Evolutionary conservation across 768 basidiomycete genomes (phyloP), one percentile per base, ranked within the genome.

Genomic region (Hericium alpestre): DNA sequence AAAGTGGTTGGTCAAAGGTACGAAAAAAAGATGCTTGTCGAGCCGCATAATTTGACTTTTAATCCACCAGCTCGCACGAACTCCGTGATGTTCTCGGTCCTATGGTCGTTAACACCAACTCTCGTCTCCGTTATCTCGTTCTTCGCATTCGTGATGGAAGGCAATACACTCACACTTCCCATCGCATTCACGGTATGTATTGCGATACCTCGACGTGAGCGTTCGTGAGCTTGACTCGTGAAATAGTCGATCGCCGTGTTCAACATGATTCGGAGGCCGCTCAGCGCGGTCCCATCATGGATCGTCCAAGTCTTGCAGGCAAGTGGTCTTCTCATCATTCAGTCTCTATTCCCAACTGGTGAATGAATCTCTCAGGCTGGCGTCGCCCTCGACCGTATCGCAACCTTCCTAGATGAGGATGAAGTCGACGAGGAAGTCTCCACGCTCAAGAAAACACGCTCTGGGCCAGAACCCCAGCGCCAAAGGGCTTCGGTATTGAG

Each of bases 61-160:
- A 38, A n/a, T 25, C 8, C 51, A 32, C 48, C 58, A 84, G 86
- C 81, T 38, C 82, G 87, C 15, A 70, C 86, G 61, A 93, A 93
- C 66, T 78, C 77, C 1, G 70, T 92, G 47, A 65, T 86, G 69
- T 90, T 93, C 67, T 77, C 77, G 13, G 63, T 82, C 4, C 71
- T 93, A 9, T 95, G 89, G 88, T 78, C 75, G 2, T 73, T 77
- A 9, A 87, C 88, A 0, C 93, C 93, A 0, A 84, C 92, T 50
- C 67, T 88, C 12, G 82, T 95, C 16, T 90, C 90, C 1, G 77
- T 93, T 55, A 77, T 88, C 15, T 83, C 87, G 1, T 95, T 95
- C 77, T 76, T 82, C 63, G 76, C 75, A 18, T 92, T 81, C 59
- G 81, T 93, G 25, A 71, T 81, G 60, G 81, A 78, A 61, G 87